Percentiles rank a stretch among this genome's conserved stretches.
phyloP scores from a whole-genome alignment of 139 green algal genomes.

The Pseudopediastrum boryanum region DNA sequence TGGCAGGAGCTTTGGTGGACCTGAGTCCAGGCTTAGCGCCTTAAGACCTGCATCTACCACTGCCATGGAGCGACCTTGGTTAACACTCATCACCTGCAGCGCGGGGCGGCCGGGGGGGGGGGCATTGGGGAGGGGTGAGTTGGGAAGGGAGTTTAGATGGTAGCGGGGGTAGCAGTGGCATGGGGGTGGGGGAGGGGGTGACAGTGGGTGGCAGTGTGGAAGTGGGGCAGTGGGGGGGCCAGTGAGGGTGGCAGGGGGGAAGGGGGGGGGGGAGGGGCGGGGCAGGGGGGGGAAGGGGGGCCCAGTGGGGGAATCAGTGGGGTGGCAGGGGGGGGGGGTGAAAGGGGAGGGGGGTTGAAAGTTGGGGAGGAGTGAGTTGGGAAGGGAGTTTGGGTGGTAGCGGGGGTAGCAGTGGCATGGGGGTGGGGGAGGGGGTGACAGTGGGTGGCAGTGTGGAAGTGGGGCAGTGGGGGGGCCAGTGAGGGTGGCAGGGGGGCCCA shows the following conservation, averaged over 20 bases:
- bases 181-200: not conserved
- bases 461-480: no score
- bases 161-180: not conserved
- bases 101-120: not conserved
- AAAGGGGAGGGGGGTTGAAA: not conserved
- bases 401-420: not conserved
- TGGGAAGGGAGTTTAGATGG: not conserved
- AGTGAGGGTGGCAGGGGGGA: no score
- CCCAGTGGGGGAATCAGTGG: not conserved
- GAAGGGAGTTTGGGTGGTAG: not conserved
- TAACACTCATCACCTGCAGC: conserved; percentile 52
- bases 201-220: not conserved
- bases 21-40: conserved; percentile 47
- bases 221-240: no score
- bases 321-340: not conserved
- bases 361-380: not conserved
- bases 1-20: conserved; percentile 37
- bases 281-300: not conserved
- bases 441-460: not conserved
- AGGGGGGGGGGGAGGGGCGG: no score
- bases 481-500: not conserved
- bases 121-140: not conserved
- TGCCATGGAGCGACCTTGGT: conserved; percentile 24
- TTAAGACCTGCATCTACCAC: conserved; percentile 55
- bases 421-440: not conserved